Evolutionary conservation across 106 monocot genomes (phyloP).

Genomic region (Amphibolis antarctica): DNA sequence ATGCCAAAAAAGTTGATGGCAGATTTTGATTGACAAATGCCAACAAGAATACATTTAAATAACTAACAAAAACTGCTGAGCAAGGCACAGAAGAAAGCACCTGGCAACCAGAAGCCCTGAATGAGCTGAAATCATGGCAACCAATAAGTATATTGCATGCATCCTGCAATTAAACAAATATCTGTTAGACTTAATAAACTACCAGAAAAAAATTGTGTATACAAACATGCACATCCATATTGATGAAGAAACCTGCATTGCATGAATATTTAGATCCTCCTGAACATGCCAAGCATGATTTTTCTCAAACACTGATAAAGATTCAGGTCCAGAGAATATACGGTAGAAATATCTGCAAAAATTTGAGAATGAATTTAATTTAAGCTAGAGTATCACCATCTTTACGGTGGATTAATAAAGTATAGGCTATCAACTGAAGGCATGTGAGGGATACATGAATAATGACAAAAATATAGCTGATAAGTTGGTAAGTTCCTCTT

Average conservation of each 20-base stretch:
- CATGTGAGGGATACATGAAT: too few species aligned
- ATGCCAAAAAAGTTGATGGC: too few species aligned
- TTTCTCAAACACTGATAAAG: constrained; percentile 73
- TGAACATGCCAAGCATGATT: constrained; percentile 75
- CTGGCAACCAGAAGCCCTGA: constrained; percentile 96
- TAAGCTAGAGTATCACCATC: too few species aligned
- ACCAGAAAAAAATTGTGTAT: neutral
- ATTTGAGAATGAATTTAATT: too few species aligned
- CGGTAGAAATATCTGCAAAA: constrained; percentile 77
- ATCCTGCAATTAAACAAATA: constrained; percentile 35
- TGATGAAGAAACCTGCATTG: constrained; percentile 9
- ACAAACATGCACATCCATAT: neutral
- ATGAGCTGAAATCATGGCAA: constrained; percentile 92
- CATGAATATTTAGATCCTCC: constrained; percentile 35
- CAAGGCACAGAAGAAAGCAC: constrained; percentile 15
- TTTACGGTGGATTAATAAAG: too few species aligned
- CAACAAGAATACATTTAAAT: neutral
- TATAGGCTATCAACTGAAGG: too few species aligned
- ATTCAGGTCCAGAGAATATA: constrained; percentile 69
- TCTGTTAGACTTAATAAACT: neutral
- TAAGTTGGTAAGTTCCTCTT: too few species aligned
- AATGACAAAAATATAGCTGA: too few species aligned
- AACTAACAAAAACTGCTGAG: neutral
- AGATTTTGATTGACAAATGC: too few species aligned
- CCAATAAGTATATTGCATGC: constrained; percentile 72